Evolutionary conservation across 768 basidiomycete species (phyloP).

Genomic region (Coprinellus micaceus): DNA sequence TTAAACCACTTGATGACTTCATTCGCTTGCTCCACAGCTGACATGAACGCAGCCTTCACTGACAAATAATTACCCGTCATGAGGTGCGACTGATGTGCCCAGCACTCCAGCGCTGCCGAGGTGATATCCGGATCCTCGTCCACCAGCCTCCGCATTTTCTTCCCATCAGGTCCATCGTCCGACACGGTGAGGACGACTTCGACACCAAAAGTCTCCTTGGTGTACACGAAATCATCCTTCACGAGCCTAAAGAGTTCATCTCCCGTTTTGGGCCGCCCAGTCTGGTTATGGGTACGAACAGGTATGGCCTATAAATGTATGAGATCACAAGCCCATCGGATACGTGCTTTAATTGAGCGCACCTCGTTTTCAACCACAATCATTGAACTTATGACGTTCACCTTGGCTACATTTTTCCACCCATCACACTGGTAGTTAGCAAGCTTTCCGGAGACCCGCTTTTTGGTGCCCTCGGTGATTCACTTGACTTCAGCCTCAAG

Average conservation of each 20-base stretch:
- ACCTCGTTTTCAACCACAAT: conserved; percentile 23
- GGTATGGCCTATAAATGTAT: conserved; percentile 13
- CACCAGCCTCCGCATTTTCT: conserved; percentile 16
- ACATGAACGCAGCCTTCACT: conserved; percentile 12
- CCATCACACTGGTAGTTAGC: conserved; percentile 12
- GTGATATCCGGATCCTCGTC: not conserved
- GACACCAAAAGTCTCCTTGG: conserved; percentile 7
- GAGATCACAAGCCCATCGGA: too few species aligned
- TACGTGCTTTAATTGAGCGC: not conserved
- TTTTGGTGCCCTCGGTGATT: not conserved
- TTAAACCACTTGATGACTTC: conserved; percentile 31
- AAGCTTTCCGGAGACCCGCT: not conserved
- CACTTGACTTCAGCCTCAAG: not conserved
- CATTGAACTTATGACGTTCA: conserved; percentile 21
- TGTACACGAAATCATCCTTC: conserved; percentile 16
- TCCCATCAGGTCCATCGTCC: conserved; percentile 21
- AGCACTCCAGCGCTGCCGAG: conserved; percentile 20
- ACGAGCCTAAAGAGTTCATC: conserved; percentile 22
- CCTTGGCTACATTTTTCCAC: conserved; percentile 27
- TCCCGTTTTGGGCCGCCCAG: conserved; percentile 20
- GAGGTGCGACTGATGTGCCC: conserved; percentile 30
- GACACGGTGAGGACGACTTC: conserved; percentile 15
- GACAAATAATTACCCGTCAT: conserved; percentile 31
- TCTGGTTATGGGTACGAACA: conserved; percentile 20
- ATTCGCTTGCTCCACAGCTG: conserved; percentile 16